phyloP scores from a whole-genome alignment of 1,139 yeast species.

The Fermentozyma sake region DNA sequence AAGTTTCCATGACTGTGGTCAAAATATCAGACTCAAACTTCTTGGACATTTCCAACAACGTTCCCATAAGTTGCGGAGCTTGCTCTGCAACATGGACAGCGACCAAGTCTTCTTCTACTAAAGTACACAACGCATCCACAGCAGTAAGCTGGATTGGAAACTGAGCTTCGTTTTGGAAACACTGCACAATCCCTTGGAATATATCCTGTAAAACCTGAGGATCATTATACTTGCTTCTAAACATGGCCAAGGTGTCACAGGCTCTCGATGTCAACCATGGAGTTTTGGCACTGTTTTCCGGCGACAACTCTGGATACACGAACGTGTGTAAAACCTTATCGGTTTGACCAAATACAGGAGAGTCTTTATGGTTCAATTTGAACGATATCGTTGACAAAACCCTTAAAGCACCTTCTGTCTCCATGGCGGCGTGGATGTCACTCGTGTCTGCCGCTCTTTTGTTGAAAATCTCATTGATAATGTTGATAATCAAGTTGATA shows the following conservation, averaged over 20 bases:
- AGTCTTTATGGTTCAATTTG: conserved; percentile 33
- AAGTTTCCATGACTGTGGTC: conserved; percentile 52
- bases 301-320: conserved; percentile 44
- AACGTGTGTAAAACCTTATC: conserved; percentile 42
- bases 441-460: conserved; percentile 31
- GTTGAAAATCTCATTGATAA: conserved; percentile 50
- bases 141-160: conserved; percentile 51
- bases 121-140: conserved; percentile 49
- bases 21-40: conserved; percentile 50
- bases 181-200: conserved; percentile 40
- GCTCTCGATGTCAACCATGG: conserved; percentile 56
- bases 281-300: conserved; percentile 23
- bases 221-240: conserved; percentile 37
- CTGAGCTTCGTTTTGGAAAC: conserved; percentile 40
- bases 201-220: conserved; percentile 37
- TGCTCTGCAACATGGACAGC: conserved; percentile 44
- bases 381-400: conserved; percentile 43
- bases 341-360: conserved; percentile 44
- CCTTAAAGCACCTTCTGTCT: conserved; percentile 50
- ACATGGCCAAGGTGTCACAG: conserved; percentile 51
- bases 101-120: conserved; percentile 45
- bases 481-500: conserved; percentile 34
- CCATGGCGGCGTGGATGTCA: conserved; percentile 31
- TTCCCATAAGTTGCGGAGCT: conserved; percentile 51
- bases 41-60: conserved; percentile 47